Percentiles rank a stretch among this genome's conserved stretches.
phyloP scores from a whole-genome alignment of 768 basidiomycete genomes.

The Rhodotorula taiwanensis region DNA sequence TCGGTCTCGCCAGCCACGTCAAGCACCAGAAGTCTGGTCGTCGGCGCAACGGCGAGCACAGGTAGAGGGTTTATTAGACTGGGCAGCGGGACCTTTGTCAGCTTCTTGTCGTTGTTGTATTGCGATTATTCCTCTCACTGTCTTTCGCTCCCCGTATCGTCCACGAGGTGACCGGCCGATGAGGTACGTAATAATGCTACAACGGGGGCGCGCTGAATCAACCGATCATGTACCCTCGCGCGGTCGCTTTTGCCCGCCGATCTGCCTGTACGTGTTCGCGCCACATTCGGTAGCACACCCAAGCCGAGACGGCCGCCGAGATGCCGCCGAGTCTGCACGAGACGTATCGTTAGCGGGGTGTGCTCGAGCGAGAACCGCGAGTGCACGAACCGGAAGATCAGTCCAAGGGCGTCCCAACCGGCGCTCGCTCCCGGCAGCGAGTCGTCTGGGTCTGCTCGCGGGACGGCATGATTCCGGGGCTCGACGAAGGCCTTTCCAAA shows the following conservation, averaged over 20 bases:
- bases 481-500: slow-evolving; percentile 1
- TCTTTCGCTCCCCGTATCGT: not conserved
- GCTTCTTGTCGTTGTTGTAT: not conserved
- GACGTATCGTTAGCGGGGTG: too few relatives aligned
- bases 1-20: slow-evolving; percentile 14
- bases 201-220: too few relatives aligned
- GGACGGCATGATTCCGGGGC: not conserved
- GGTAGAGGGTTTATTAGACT: too few relatives aligned
- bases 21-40: slow-evolving; percentile 11
- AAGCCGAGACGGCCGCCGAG: slow-evolving; percentile 16
- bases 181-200: too few relatives aligned
- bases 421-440: not conserved
- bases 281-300: slow-evolving; percentile 29
- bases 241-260: not conserved
- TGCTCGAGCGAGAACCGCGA: too few relatives aligned
- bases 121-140: not conserved
- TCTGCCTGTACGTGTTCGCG: not conserved
- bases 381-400: slow-evolving; percentile 31
- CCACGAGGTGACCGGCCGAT: too few relatives aligned
- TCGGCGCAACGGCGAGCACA: slow-evolving; percentile 14
- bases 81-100: too few relatives aligned
- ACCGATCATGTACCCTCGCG: not conserved
- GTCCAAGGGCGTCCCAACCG: slow-evolving; percentile 25
- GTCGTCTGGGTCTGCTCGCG: not conserved
- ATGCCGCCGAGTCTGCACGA: slow-evolving; percentile 27